These are phyloP conservation scores for Penicilliopsis zonata DNA, from an alignment of 495 filamentous ascomycete genomes.

Conservation along the genomic window DNA sequence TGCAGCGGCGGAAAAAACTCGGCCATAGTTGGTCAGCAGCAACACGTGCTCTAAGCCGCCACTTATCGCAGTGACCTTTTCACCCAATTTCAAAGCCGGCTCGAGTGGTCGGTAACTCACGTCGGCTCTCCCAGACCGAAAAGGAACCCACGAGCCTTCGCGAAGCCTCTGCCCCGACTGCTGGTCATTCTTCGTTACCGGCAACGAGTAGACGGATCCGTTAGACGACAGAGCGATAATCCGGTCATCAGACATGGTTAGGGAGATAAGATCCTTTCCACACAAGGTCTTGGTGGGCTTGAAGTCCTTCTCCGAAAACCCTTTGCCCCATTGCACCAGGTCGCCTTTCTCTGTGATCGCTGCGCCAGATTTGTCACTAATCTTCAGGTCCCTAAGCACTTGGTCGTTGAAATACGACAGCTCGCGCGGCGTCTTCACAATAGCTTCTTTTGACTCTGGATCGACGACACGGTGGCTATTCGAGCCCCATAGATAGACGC, in stretches of 20 bases:
- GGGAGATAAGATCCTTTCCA: slow-evolving; percentile 65
- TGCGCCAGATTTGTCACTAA: slow-evolving; percentile 72
- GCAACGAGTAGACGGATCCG: slow-evolving; percentile 79
- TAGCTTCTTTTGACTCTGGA: slow-evolving; percentile 62
- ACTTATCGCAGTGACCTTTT: slow-evolving; percentile 60
- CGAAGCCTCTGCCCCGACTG: slow-evolving; percentile 42
- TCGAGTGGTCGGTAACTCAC: slow-evolving; percentile 62
- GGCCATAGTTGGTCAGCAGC: slow-evolving; percentile 72
- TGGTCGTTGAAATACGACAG: slow-evolving; percentile 77
- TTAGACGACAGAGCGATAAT: slow-evolving; percentile 66
- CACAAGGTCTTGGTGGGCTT: slow-evolving; percentile 59
- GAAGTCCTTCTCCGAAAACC: slow-evolving; percentile 45
- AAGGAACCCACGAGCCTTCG: slow-evolving; percentile 64
- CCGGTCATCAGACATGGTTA: slow-evolving; percentile 67
- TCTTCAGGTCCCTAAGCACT: slow-evolving; percentile 76
- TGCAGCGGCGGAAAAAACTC: slow-evolving; percentile 75
- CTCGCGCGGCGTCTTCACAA: slow-evolving; percentile 68
- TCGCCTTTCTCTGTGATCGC: slow-evolving; percentile 84
- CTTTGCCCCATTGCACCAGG: slow-evolving; percentile 82
- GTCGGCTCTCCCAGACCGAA: slow-evolving; percentile 45
- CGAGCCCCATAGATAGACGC: slow-evolving; percentile 86
- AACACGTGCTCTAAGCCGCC: slow-evolving; percentile 77
- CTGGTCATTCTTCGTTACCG: slow-evolving; percentile 65
- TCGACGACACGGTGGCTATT: slow-evolving; percentile 79
- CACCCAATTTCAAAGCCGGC: slow-evolving; percentile 58